A percentile compares a stretch with the other conserved stretches of the same genome.
These are phyloP conservation scores for Kwoniella heveanensis DNA, from an alignment of 768 basidiomycete genomes.

Conservation along the genomic window DNA sequence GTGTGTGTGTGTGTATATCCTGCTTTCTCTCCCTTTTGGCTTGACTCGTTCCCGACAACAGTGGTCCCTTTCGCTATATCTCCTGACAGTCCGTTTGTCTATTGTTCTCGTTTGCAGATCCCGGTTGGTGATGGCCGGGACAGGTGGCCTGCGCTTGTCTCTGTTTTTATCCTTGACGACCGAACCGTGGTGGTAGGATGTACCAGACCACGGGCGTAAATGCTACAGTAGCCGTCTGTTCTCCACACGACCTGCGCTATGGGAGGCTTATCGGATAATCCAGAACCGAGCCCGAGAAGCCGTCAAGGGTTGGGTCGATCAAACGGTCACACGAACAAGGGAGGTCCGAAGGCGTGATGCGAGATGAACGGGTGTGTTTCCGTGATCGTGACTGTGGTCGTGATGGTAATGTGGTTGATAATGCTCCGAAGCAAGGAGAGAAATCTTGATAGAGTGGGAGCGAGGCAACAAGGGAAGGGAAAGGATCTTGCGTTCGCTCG, in stretches of 20 bases:
- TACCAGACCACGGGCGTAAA: background rate
- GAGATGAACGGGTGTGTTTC: background rate
- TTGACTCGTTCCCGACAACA: background rate
- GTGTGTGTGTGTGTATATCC: background rate
- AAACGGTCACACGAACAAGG: background rate
- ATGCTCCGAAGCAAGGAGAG: constrained; percentile 1
- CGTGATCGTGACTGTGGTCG: no score
- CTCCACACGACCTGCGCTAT: background rate
- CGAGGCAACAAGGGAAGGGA: background rate
- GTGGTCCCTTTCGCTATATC: background rate
- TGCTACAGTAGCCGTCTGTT: background rate
- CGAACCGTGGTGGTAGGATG: background rate
- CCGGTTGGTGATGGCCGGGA: background rate
- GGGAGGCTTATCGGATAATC: no score
- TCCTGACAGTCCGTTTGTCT: background rate
- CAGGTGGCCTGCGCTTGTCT: background rate
- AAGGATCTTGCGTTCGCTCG: background rate
- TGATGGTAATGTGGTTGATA: background rate
- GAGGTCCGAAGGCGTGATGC: background rate
- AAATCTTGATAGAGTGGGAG: background rate
- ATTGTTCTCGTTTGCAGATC: no score
- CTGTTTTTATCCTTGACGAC: background rate
- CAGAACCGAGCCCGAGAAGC: background rate
- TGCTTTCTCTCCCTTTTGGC: background rate
- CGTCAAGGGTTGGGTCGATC: background rate